These are phyloP conservation scores for Aristolochia contorta DNA, from an alignment of 164 flowering plant genomes.

Conservation along the genomic window DNA sequence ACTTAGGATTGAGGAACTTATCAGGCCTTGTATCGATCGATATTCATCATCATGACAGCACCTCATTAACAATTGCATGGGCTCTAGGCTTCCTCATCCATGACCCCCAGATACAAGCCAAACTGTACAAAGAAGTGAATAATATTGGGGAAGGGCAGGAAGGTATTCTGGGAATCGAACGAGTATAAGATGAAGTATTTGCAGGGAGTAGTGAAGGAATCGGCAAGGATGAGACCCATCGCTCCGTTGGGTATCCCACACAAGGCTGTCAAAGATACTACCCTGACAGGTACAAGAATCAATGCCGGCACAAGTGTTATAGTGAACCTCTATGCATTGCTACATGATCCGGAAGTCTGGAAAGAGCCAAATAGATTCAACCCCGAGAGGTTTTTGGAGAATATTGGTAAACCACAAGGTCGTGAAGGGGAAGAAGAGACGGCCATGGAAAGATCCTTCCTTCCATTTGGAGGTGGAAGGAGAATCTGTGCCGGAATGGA, in stretches of 20 bases:
- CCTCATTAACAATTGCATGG: conserved; percentile 12
- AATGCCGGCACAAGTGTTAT: conserved; percentile 8
- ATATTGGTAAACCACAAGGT: neutral
- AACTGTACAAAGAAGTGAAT: conserved; percentile 6
- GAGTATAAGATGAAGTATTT: conserved; percentile 8
- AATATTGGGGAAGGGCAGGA: neutral
- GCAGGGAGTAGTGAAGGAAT: conserved; percentile 13
- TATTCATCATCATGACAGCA: conserved; percentile 12
- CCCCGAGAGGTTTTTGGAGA: conserved; percentile 14
- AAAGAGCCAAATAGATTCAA: conserved; percentile 7
- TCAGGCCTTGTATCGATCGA: conserved; percentile 2
- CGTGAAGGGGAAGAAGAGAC: neutral
- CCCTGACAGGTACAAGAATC: conserved; percentile 9
- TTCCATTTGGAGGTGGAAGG: conserved; percentile 18
- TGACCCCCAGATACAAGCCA: conserved; percentile 2
- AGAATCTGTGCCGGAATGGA: conserved; percentile 19
- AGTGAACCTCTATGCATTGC: conserved; percentile 16
- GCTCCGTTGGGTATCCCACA: conserved; percentile 10
- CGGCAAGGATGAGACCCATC: conserved; percentile 9
- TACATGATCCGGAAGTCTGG: conserved; percentile 9
- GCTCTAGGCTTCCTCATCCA: conserved; percentile 11
- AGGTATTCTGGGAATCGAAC: neutral
- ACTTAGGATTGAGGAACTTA: conserved; percentile 1
- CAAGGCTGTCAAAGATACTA: conserved; percentile 3
- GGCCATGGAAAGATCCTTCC: conserved; percentile 8